Percentiles rank a stretch among this genome's conserved stretches.
These are phyloP conservation scores for Sarocladium strictum DNA, from an alignment of 2,329 filamentous ascomycete species.

Conservation along the genomic window DNA sequence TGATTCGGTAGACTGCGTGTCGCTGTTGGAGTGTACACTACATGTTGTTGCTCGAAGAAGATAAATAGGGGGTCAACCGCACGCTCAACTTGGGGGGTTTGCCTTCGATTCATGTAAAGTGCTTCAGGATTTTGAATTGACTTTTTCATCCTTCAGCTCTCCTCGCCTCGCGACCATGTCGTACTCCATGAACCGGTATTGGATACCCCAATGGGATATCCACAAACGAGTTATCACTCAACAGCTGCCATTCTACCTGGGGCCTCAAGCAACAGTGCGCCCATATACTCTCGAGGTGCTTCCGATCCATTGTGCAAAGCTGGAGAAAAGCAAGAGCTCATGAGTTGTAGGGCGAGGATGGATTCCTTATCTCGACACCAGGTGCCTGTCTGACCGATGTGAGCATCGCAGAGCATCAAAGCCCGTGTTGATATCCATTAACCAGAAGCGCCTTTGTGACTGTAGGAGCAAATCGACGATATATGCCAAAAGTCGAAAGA, in stretches of 20 bases:
- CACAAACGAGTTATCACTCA: conserved; percentile 55
- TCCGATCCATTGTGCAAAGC: conserved; percentile 12
- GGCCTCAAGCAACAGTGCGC: conserved; percentile 51
- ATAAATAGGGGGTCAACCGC: conserved; percentile 3
- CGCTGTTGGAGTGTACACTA: neutral
- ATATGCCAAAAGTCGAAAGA: conserved; percentile 55
- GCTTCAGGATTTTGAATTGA: too few species aligned
- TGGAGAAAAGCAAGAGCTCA: conserved; percentile 16
- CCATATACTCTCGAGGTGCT: conserved; percentile 50
- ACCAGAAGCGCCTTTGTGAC: neutral
- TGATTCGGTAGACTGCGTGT: neutral
- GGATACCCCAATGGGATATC: conserved; percentile 54
- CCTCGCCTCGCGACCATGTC: conserved; percentile 11
- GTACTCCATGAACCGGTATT: conserved; percentile 48
- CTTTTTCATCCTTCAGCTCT: too few species aligned
- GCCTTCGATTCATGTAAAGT: too few species aligned
- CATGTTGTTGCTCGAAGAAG: neutral
- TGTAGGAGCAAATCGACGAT: conserved; percentile 57
- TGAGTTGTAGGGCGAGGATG: conserved; percentile 48
- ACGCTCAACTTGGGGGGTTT: neutral
- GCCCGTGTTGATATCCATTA: neutral
- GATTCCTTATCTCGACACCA: conserved; percentile 53
- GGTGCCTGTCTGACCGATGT: conserved; percentile 55
- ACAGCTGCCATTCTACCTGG: conserved; percentile 52
- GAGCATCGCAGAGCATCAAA: conserved; percentile 23